Evolutionary conservation across 2,329 filamentous ascomycete species (phyloP).

Genomic region (Ceratocystis diversiconidia): DNA sequence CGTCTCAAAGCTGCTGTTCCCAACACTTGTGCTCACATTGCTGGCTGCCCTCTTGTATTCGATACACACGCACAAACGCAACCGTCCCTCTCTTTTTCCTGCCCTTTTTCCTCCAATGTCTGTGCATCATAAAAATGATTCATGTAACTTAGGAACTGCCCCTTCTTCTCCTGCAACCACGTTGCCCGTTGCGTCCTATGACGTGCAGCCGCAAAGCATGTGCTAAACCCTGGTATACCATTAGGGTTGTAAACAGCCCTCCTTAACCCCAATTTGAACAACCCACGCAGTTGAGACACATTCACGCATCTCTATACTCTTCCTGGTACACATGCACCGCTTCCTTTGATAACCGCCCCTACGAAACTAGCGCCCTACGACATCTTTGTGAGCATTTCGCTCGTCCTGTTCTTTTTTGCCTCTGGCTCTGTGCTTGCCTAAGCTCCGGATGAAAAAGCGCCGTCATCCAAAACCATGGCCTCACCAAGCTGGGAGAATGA

Average conservation of each 20-base stretch:
- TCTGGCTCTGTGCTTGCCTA: neutral
- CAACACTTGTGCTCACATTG: too few relatives aligned
- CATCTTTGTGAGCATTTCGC: neutral
- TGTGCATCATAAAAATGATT: neutral
- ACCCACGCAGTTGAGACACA: neutral
- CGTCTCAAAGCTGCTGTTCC: too few relatives aligned
- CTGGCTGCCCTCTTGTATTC: neutral
- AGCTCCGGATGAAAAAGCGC: conserved; percentile 10
- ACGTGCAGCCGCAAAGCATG: neutral
- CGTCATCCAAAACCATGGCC: conserved; percentile 39
- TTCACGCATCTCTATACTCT: neutral
- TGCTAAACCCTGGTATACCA: neutral
- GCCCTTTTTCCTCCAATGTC: neutral
- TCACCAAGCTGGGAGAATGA: conserved; percentile 53
- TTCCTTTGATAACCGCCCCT: too few relatives aligned
- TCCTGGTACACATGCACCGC: too few relatives aligned
- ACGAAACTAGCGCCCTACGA: too few relatives aligned
- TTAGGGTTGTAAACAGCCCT: neutral
- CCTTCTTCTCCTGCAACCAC: neutral
- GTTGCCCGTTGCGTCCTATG: neutral
- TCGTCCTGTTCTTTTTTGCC: neutral
- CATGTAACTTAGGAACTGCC: neutral
- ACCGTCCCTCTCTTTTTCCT: neutral
- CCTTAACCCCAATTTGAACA: neutral
- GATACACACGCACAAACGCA: neutral